Evolutionary conservation across 495 filamentous ascomycete species (phyloP).

Genomic region (Elaphomyces granulatus): DNA sequence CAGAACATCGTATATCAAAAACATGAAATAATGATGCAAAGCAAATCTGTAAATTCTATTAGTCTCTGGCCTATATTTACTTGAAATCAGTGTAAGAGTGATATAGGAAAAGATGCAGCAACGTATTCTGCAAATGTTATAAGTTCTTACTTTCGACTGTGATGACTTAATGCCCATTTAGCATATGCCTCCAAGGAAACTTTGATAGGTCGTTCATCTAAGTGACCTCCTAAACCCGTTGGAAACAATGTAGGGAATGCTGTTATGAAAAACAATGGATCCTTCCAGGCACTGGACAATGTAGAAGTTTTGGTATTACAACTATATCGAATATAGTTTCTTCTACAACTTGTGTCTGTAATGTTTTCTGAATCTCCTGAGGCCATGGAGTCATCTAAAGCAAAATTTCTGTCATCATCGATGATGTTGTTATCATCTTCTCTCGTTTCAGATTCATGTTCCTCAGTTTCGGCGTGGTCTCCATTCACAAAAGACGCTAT

Average conservation of each 20-base stretch:
- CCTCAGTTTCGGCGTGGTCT: too few species aligned
- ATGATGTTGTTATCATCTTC: too few species aligned
- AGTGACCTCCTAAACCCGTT: slow-evolving; percentile 8
- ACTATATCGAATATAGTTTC: slow-evolving; percentile 2
- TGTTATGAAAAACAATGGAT: slow-evolving; percentile 7
- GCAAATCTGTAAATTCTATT: too few species aligned
- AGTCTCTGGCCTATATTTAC: too few species aligned
- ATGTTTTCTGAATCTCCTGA: too few species aligned
- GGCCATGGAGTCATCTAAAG: too few species aligned
- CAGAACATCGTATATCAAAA: not conserved
- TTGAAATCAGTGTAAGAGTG: too few species aligned
- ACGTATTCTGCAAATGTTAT: not conserved
- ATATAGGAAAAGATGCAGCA: too few species aligned
- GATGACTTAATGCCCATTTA: slow-evolving; percentile 7
- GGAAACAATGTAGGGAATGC: slow-evolving; percentile 12
- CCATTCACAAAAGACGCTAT: too few species aligned
- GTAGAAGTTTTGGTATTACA: not conserved
- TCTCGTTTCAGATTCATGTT: too few species aligned
- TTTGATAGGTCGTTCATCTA: slow-evolving; percentile 6
- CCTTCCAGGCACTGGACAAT: slow-evolving; percentile 5
- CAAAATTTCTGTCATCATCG: too few species aligned
- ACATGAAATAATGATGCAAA: not conserved
- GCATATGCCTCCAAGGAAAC: slow-evolving; percentile 5
- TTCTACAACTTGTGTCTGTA: too few species aligned
- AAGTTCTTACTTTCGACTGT: slow-evolving; percentile 7